Evolutionary conservation across 768 basidiomycete species (phyloP).

Genomic region (Pisolithus tinctorius): DNA sequence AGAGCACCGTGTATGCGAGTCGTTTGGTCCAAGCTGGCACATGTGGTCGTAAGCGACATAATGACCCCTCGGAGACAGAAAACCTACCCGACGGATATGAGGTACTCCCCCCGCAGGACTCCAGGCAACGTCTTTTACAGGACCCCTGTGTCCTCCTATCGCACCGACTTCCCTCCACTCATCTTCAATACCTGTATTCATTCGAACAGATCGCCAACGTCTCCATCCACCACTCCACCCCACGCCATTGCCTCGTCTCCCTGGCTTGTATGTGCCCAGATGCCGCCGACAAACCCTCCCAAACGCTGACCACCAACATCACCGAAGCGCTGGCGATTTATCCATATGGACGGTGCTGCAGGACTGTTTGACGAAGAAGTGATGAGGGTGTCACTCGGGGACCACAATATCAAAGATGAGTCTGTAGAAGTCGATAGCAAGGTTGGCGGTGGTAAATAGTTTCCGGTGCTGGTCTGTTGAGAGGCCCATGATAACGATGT

Average conservation of each 20-base stretch:
- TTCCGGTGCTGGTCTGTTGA: constrained; percentile 9
- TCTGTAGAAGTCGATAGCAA: constrained; percentile 93
- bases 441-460: constrained; percentile 30
- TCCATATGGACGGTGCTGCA: constrained; percentile 66
- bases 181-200: constrained; percentile 26
- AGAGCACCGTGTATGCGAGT: constrained; percentile 77
- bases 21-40: constrained; percentile 77
- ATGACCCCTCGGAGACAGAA: not conserved
- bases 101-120: constrained; percentile 78
- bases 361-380: constrained; percentile 30
- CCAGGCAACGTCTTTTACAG: constrained; percentile 81
- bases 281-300: constrained; percentile 87
- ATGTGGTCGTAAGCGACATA: constrained; percentile 3
- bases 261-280: constrained; percentile 53
- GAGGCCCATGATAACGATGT: constrained; percentile 86
- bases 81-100: constrained; percentile 77
- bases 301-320: constrained; percentile 88
- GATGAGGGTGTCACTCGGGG: constrained; percentile 51
- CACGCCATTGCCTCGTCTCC: constrained; percentile 68
- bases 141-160: constrained; percentile 76
- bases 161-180: constrained; percentile 76
- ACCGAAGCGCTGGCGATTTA: constrained; percentile 85
- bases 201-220: constrained; percentile 56
- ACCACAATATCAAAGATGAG: constrained; percentile 94
- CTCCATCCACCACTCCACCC: constrained; percentile 95